These are phyloP conservation scores for Pichiaceae sp. DNA, from an alignment of 1,139 yeast species.

Conservation along the genomic window DNA sequence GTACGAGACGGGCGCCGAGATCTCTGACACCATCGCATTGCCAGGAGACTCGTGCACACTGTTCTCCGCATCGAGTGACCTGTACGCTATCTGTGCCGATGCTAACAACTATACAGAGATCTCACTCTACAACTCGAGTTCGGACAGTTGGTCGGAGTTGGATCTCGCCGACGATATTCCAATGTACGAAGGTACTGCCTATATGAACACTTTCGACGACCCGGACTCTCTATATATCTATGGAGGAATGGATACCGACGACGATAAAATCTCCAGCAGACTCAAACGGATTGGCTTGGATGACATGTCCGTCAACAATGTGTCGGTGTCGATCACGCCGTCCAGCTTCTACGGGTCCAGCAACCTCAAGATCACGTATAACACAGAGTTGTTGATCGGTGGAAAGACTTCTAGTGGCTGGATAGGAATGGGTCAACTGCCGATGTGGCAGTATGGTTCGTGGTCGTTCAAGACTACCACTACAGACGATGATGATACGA, in stretches of 20 bases:
- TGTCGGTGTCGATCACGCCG: constrained; percentile 39
- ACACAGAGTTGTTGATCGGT: constrained; percentile 39
- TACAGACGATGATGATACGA: constrained; percentile 19
- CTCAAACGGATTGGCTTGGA: constrained; percentile 29
- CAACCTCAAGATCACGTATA: constrained; percentile 21
- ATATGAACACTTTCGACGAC: constrained; percentile 31
- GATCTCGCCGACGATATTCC: constrained; percentile 9
- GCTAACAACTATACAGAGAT: not conserved
- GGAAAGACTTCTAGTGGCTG: constrained; percentile 48
- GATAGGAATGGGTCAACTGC: constrained; percentile 54
- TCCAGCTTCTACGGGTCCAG: constrained; percentile 42
- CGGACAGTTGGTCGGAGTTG: constrained; percentile 20
- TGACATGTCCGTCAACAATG: constrained; percentile 24
- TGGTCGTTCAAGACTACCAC: constrained; percentile 45
- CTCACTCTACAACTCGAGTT: constrained; percentile 9
- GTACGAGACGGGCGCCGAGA: constrained; percentile 17
- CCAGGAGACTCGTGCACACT: constrained; percentile 21
- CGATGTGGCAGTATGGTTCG: constrained; percentile 48
- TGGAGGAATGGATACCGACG: constrained; percentile 32
- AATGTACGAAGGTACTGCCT: constrained; percentile 25
- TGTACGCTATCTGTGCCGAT: constrained; percentile 18
- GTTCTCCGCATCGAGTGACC: constrained; percentile 9
- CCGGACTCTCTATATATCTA: constrained; percentile 34
- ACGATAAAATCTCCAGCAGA: constrained; percentile 26
- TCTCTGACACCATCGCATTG: constrained; percentile 17